Base-by-base conservation (phyloP, 495 filamentous ascomycete species). In the Neohortaea acidophila region DNA sequence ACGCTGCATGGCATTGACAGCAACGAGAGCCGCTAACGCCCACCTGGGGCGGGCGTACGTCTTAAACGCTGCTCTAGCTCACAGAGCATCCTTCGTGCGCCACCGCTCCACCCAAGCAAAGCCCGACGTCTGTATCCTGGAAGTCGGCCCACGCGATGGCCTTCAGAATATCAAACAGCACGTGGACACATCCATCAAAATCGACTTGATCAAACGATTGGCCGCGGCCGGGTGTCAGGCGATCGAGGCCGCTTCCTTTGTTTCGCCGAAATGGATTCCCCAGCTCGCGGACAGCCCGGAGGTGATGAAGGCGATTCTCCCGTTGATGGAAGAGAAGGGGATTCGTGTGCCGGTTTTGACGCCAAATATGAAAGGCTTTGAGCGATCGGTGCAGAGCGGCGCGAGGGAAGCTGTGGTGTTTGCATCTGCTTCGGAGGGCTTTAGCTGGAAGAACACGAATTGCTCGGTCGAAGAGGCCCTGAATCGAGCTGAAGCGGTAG, bases 131-230 rank as follows among this genome's bases (percentile, higher is more conserved):
- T 51, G 53, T 23, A 61, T 68, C 32, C 56, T 66, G 28, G 63
- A 68, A 54, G 65, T 68, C 33, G 62, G 63, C 0, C 63, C 64
- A 14, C 58, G 64, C 9, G 64, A 66, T 39, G 64, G 64, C 14
- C 52, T 66, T 1, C 64, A 67, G 24, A 67, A 63, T 24, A 65
- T 64, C 25, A 38, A 34, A 14, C 35, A 54, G 0, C 17, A 44
- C 3, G 48, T 67, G n/a, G 51, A 61, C 0, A 66, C 62, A 0
- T 20, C 43, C 0, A 53, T 45, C 0, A 67, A 67, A 20, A 31
- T 65, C 31, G 57, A 63, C 22, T 35, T 67, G 2, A 66, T 67
- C 21, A 43, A 42, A 0, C 48, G 57, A 6, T 52, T 66, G 2
- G 32, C 45, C 2, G 17, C 33, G 2, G 47, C 57, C 0, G 64